Evolutionary conservation across 179 eudicot genomes (phyloP).

Genomic region (Silene coronaria): DNA sequence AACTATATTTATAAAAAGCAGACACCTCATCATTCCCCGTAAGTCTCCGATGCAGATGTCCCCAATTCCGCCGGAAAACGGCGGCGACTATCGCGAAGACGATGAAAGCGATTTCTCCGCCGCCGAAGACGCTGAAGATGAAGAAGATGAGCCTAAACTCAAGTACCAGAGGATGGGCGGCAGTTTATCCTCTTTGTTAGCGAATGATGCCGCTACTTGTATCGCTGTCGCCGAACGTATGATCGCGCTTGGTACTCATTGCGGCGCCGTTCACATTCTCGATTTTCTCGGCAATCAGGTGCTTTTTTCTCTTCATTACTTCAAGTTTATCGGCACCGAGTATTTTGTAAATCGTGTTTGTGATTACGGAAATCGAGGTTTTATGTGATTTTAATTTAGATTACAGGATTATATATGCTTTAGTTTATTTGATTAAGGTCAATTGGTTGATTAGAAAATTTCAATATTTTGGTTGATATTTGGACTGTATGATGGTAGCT

Average conservation of each 20-base stretch:
- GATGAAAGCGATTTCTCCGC: conserved; percentile 33
- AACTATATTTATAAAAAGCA: neutral
- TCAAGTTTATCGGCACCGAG: neutral
- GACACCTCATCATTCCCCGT: conserved; percentile 2
- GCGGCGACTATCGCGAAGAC: conserved; percentile 70
- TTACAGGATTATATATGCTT: neutral
- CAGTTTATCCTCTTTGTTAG: conserved; percentile 57
- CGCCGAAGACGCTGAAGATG: conserved; percentile 41
- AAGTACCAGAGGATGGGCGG: conserved; percentile 99
- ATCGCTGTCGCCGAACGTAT: conserved; percentile 80
- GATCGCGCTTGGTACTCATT: conserved; percentile 94
- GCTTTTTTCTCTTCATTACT: neutral
- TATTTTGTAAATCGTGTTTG: neutral
- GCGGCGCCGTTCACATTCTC: conserved; percentile 63
- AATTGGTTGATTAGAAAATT: neutral
- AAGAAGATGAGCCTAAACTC: conserved; percentile 81
- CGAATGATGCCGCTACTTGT: conserved; percentile 63
- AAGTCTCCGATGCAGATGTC: conserved; percentile 40
- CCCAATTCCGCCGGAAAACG: conserved; percentile 54
- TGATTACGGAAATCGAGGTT: neutral
- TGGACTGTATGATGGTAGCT: neutral
- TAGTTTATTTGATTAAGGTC: neutral
- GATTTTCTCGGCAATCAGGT: conserved; percentile 97
- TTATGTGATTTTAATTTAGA: neutral
- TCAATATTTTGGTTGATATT: neutral